Evolutionary conservation across 2,329 filamentous ascomycete species (phyloP).

Genomic region (Alternaria arbusti): DNA sequence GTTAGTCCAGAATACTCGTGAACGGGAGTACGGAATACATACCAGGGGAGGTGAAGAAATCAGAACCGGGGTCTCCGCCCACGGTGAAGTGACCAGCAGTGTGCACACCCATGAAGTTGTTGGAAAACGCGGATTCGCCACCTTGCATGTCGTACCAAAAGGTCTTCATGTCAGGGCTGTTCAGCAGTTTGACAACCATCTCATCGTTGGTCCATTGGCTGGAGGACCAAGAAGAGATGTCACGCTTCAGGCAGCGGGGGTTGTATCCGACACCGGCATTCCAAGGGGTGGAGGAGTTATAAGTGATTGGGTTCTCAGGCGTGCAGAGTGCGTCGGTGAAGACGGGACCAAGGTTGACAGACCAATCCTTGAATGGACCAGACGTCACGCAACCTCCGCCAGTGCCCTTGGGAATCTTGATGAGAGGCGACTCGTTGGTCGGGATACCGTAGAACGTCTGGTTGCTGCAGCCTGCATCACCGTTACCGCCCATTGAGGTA

Average conservation of each 20-base stretch:
- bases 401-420: conserved; percentile 55
- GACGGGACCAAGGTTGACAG: conserved; percentile 57
- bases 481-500: conserved; percentile 55
- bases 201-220: conserved; percentile 38
- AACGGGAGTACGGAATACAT: not conserved
- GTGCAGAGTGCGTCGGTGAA: conserved; percentile 42
- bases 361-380: conserved; percentile 58
- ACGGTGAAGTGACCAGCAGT: conserved; percentile 55
- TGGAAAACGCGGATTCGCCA: conserved; percentile 29
- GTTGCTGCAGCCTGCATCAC: conserved; percentile 37
- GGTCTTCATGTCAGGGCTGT: conserved; percentile 41
- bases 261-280: conserved; percentile 33
- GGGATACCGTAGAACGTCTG: conserved; percentile 36
- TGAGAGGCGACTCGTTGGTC: conserved; percentile 22
- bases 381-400: conserved; percentile 62
- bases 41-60: conserved; percentile 53
- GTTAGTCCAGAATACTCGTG: conserved; percentile 33
- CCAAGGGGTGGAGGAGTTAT: not conserved
- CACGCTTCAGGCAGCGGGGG: conserved; percentile 47
- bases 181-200: conserved; percentile 32
- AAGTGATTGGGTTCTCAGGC: conserved; percentile 20
- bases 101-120: conserved; percentile 49
- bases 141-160: conserved; percentile 51
- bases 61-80: conserved; percentile 53
- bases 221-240: conserved; percentile 39